Conservation (phyloP, 2,329 filamentous ascomycete species). For the Sphaerulina musiva region DNA sequence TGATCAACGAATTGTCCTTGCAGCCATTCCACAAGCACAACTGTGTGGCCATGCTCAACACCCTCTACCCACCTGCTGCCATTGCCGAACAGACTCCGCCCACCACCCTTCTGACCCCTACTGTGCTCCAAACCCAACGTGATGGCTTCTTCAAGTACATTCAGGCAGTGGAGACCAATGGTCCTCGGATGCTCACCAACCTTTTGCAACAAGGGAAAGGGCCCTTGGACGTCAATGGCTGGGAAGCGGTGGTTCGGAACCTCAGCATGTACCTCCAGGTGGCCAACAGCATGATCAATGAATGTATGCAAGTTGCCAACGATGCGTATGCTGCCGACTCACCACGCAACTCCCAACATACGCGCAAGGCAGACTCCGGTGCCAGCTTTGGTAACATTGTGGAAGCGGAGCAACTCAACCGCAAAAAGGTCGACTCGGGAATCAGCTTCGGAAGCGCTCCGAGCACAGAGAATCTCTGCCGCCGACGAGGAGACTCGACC, state of each 20-base stretch:
- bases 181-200: slow-evolving; percentile 47
- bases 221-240: slow-evolving; percentile 49
- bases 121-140: slow-evolving; percentile 52
- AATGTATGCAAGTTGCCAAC: slow-evolving; percentile 47
- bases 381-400: slow-evolving; percentile 49
- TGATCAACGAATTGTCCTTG: slow-evolving; percentile 60
- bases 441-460: slow-evolving; percentile 7
- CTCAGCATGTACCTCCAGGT: slow-evolving; percentile 54
- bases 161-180: slow-evolving; percentile 50
- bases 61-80: slow-evolving; percentile 53
- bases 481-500: slow-evolving; percentile 41
- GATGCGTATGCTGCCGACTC: slow-evolving; percentile 13
- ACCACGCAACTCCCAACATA: slow-evolving; percentile 34
- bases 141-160: slow-evolving; percentile 59
- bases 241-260: slow-evolving; percentile 44
- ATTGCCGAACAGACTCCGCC: slow-evolving; percentile 37
- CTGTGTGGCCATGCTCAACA: slow-evolving; percentile 62
- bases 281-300: slow-evolving; percentile 56
- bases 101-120: slow-evolving; percentile 47
- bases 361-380: slow-evolving; percentile 58
- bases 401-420: slow-evolving; percentile 13
- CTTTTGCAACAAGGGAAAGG: slow-evolving; percentile 50
- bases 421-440: slow-evolving; percentile 8
- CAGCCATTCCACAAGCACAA: slow-evolving; percentile 59
- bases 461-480: slow-evolving; percentile 5